Base-by-base conservation (phyloP, 805 yeast species). In the Yarrowia sp. region DNA sequence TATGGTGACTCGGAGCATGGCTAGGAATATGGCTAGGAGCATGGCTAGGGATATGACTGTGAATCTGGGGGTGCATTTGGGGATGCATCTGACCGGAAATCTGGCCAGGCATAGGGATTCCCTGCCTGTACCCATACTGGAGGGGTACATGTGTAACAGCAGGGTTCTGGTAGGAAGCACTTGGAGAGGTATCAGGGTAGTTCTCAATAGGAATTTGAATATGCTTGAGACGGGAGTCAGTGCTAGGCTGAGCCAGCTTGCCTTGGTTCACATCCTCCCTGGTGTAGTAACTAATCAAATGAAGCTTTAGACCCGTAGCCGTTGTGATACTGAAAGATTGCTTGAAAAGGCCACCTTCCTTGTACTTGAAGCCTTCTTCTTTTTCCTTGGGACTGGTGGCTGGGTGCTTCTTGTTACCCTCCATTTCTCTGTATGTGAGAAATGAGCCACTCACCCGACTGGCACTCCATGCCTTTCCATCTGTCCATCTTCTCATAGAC, bases 401-500 rank as follows among this genome's bases (percentile, higher is more conserved):
- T 3, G 56, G 41, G 28, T 43, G 51, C 36, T 38, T 52, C 64
- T 41, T 38, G 35, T 32, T 30, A 8, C 69, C 69, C 64, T 84
- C 86, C 79, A 86, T 81, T 71, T 88, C 91, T 65, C 82, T 80
- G 73, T 87, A 87, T 2, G 83, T 81, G 35, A 87, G 75, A 70
- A 87, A 87, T 0, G 83, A 79, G 3, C 89, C 89, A 8, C 80
- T 79, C 1, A 88, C 91, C 66, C 91, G 79, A 0, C 89, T 83
- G 1, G 92, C 89, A 67, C 85, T 80, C 92, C 93, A 88, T 36
- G 83, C 80, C 68, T 82, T 82, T 16, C 92, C 90, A 70, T 88
- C 93, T 0, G 92, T 88, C 92, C 93, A 88, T 43, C 92, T 75
- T 68, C 84, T 81, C 85, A 88, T 86, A 19, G 85, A 87, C 48